A percentile compares a stretch with the other conserved stretches of the same genome.
These are phyloP conservation scores for Avena sativa DNA, from an alignment of 176 grass and related monocot genomes.

Conservation along the genomic window DNA sequence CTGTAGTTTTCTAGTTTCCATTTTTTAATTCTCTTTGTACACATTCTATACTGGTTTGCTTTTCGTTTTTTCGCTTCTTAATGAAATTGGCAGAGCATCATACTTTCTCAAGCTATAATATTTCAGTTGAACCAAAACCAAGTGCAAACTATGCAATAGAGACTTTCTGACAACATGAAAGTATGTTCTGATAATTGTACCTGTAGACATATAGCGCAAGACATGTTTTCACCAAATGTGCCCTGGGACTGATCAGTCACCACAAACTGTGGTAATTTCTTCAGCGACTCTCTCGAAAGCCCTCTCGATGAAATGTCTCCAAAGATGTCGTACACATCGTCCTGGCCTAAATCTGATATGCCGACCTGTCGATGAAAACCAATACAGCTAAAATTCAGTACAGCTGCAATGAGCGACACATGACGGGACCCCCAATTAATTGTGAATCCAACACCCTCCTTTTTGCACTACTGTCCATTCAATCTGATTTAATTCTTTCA, in stretches of 20 bases:
- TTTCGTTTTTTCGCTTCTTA: neutral
- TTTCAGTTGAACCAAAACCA: neutral
- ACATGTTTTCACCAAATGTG: constrained; percentile 54
- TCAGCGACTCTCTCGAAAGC: constrained; percentile 65
- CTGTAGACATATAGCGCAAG: constrained; percentile 86
- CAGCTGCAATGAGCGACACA: constrained; percentile 1
- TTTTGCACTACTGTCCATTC: constrained; percentile 10
- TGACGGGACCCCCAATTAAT: neutral
- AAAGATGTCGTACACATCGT: constrained; percentile 80
- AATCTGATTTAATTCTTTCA: constrained; percentile 12
- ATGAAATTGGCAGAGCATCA: neutral
- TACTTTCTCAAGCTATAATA: neutral
- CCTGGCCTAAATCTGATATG: constrained; percentile 61
- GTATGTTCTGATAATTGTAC: constrained; percentile 30
- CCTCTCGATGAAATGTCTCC: constrained; percentile 67
- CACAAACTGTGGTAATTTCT: constrained; percentile 65
- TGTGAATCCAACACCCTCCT: neutral
- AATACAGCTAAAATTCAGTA: constrained; percentile 22
- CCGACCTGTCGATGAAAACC: constrained; percentile 39
- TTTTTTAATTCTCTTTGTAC: neutral
- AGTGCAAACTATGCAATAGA: neutral
- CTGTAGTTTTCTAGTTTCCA: neutral
- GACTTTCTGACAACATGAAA: neutral
- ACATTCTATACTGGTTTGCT: neutral
- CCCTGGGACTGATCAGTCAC: constrained; percentile 55